Evolutionary conservation across 495 filamentous ascomycete species (phyloP).

Genomic region (Neurospora tetraspora): DNA sequence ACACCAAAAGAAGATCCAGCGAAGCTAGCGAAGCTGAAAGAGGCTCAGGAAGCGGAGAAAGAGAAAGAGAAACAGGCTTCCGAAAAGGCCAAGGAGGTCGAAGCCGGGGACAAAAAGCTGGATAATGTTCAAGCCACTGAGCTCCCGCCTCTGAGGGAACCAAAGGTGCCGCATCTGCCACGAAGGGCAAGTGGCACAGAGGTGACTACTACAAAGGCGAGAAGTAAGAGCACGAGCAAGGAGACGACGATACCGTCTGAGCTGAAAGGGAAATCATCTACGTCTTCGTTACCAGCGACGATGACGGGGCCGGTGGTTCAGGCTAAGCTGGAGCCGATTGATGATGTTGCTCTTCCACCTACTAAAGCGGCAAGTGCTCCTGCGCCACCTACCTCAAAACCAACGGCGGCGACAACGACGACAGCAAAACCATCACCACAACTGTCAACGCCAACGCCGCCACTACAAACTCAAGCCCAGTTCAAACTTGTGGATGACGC

Average conservation of each 20-base stretch:
- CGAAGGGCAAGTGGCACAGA: neutral
- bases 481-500: neutral
- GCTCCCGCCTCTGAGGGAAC: neutral
- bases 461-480: neutral
- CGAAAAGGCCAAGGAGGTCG: neutral
- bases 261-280: neutral
- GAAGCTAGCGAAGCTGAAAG: constrained; percentile 1
- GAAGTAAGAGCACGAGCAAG: neutral
- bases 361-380: neutral
- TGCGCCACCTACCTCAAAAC: neutral
- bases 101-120: neutral
- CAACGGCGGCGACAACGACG: neutral
- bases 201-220: neutral
- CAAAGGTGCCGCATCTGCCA: neutral
- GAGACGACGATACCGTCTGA: neutral
- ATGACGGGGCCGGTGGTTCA: neutral
- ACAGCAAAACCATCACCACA: neutral
- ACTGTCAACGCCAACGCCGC: neutral
- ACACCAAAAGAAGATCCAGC: constrained; percentile 7
- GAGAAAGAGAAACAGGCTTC: neutral
- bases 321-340: neutral
- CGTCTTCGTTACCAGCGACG: neutral
- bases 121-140: neutral
- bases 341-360: neutral
- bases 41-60: constrained; percentile 3